These are phyloP conservation scores for Ballota nigra DNA, from an alignment of 257 asterid species.

Conservation along the genomic window DNA sequence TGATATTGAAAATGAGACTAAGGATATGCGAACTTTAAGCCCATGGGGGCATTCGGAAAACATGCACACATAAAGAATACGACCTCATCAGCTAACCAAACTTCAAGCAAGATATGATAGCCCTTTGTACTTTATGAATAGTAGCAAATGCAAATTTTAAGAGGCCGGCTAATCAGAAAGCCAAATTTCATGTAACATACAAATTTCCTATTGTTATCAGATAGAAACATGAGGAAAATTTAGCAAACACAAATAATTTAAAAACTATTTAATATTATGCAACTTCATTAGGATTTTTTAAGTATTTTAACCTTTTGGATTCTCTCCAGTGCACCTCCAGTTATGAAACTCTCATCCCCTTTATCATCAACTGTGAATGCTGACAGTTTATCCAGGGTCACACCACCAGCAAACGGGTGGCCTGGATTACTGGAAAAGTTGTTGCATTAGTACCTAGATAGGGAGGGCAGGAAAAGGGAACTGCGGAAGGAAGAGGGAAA, in stretches of 20 bases:
- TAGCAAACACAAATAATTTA: background rate
- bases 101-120: background rate
- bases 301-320: slow-evolving; percentile 71
- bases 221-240: background rate
- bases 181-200: background rate
- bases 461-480: slow-evolving; percentile 11
- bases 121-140: background rate
- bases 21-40: slow-evolving; percentile 2
- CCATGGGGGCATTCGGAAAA: background rate
- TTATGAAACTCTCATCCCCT: slow-evolving; percentile 79
- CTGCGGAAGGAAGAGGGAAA: background rate
- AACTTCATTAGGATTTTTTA: slow-evolving; percentile 8
- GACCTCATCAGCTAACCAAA: slow-evolving; percentile 8
- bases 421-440: slow-evolving; percentile 75
- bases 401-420: slow-evolving; percentile 92
- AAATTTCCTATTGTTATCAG: background rate
- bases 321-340: slow-evolving; percentile 87
- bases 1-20: background rate
- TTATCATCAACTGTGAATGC: slow-evolving; percentile 89
- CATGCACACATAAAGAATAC: background rate
- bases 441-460: slow-evolving; percentile 19
- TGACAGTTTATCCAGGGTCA: slow-evolving; percentile 83
- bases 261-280: background rate
- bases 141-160: background rate
- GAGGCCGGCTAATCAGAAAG: background rate